Conservation (phyloP, 2,329 filamentous ascomycete species). For the Aspergillus felis region DNA sequence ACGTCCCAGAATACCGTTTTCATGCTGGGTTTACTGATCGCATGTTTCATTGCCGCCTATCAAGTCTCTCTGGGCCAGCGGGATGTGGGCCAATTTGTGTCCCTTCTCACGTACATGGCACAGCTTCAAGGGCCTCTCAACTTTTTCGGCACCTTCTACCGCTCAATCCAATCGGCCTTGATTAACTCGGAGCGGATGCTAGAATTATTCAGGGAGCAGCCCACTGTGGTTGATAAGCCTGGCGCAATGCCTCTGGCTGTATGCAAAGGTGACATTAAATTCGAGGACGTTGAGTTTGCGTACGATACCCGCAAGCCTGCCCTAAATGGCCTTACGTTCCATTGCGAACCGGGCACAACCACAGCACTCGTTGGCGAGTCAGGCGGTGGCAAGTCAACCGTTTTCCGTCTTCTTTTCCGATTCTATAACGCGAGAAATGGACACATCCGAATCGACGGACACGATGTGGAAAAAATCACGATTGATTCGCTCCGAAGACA, state of each 20-base stretch:
- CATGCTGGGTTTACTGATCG: conserved; percentile 69
- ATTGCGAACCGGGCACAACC: conserved; percentile 82
- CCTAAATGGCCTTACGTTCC: conserved; percentile 77
- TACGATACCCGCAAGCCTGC: conserved; percentile 87
- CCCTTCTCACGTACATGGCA: conserved; percentile 70
- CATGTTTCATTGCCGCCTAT: conserved; percentile 70
- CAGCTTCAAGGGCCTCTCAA: conserved; percentile 78
- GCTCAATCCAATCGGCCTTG: conserved; percentile 93
- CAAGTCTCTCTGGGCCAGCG: conserved; percentile 67
- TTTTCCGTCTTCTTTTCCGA: conserved; percentile 92
- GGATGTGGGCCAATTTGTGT: conserved; percentile 67
- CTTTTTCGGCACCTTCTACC: conserved; percentile 92
- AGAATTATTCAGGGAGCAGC: conserved; percentile 93
- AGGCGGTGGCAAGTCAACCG: conserved; percentile 92
- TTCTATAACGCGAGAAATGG: conserved; percentile 87
- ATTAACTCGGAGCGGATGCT: conserved; percentile 94
- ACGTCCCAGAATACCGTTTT: conserved; percentile 77
- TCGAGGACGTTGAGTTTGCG: conserved; percentile 84
- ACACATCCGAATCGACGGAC: conserved; percentile 77
- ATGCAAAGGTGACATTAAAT: conserved; percentile 78
- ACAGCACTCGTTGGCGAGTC: conserved; percentile 96
- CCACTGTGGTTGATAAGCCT: conserved; percentile 78
- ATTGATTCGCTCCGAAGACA: conserved; percentile 89
- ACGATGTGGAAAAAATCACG: conserved; percentile 78
- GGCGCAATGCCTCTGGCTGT: conserved; percentile 58